Conservation (phyloP, 257 asterid species). For the Primulina eburnea region DNA sequence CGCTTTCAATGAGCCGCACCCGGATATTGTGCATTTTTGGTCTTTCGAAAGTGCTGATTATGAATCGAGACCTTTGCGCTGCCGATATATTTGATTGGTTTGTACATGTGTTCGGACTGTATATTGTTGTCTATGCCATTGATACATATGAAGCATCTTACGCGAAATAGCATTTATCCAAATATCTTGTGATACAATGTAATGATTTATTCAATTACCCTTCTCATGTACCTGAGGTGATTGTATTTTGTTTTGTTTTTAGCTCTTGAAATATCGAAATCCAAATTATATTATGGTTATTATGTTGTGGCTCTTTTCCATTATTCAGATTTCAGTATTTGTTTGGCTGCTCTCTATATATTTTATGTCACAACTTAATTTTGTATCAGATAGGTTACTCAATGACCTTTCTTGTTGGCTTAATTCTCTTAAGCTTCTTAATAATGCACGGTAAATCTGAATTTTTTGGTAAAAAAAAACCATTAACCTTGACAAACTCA, state of each 20-base stretch:
- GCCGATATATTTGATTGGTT: slow-evolving; percentile 33
- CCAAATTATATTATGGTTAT: no score
- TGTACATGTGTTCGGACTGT: slow-evolving; percentile 43
- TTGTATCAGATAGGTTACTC: no score
- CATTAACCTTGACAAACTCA: no score
- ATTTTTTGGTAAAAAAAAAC: no score
- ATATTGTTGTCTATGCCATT: slow-evolving; percentile 42
- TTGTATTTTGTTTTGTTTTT: slow-evolving; percentile 14
- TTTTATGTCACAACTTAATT: no score
- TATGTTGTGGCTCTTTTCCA: not conserved
- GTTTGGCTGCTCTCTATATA: no score
- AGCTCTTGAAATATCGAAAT: not conserved
- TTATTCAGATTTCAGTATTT: no score
- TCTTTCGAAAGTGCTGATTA: slow-evolving; percentile 28
- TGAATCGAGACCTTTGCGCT: slow-evolving; percentile 29
- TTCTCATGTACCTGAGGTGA: slow-evolving; percentile 35
- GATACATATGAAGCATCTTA: slow-evolving; percentile 33
- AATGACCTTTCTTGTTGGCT: no score
- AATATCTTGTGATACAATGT: slow-evolving; percentile 36
- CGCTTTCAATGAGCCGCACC: slow-evolving; percentile 25
- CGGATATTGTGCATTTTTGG: slow-evolving; percentile 27
- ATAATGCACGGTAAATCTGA: no score
- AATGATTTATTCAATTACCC: slow-evolving; percentile 30
- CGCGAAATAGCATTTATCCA: slow-evolving; percentile 36
- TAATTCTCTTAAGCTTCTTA: no score